Conservation (phyloP, 2,329 filamentous ascomycete species). For the Alternaria angustiovoidea region DNA sequence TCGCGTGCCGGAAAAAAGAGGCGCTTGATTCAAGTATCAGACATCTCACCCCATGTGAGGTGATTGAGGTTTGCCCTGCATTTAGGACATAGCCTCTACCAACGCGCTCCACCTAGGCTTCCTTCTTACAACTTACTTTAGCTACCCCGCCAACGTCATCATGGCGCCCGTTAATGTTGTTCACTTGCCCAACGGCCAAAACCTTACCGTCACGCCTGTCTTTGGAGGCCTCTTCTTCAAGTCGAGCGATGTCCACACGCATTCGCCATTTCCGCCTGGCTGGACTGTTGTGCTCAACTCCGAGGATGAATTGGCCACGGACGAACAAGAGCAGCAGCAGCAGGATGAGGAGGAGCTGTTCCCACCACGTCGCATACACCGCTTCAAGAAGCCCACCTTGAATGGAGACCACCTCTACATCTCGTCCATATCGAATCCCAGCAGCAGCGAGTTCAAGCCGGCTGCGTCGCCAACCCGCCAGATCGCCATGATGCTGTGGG, state of each 20-base stretch:
- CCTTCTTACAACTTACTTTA: slow-evolving; percentile 8
- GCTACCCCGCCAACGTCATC: slow-evolving; percentile 40
- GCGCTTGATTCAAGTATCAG: slow-evolving; percentile 6
- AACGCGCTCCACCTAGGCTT: background rate
- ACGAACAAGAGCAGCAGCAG: slow-evolving; percentile 40
- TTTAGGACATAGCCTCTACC: slow-evolving; percentile 3
- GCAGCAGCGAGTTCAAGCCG: slow-evolving; percentile 79
- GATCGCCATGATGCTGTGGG: slow-evolving; percentile 96
- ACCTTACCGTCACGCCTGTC: slow-evolving; percentile 80
- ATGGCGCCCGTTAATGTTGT: slow-evolving; percentile 60
- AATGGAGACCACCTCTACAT: slow-evolving; percentile 86
- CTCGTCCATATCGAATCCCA: slow-evolving; percentile 87
- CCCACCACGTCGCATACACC: slow-evolving; percentile 60
- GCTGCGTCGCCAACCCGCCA: slow-evolving; percentile 83
- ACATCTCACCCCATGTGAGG: slow-evolving; percentile 29
- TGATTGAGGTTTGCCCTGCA: slow-evolving; percentile 19
- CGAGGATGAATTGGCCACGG: slow-evolving; percentile 54
- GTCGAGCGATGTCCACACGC: slow-evolving; percentile 73
- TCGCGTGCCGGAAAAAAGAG: slow-evolving; percentile 25
- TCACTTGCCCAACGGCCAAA: slow-evolving; percentile 87
- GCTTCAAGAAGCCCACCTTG: slow-evolving; percentile 78
- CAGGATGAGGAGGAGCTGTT: slow-evolving; percentile 43
- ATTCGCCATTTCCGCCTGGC: slow-evolving; percentile 77
- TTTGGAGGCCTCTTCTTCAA: slow-evolving; percentile 95
- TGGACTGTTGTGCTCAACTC: slow-evolving; percentile 91